Evolutionary conservation across 306 rosid species (phyloP).

Genomic region (Cucumis sativus): Cucumber_9930_V3 NC_026659.2:12419001-12419500

Average conservation of each 20-base stretch:
- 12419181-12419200: conserved; percentile 4
- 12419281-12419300: conserved; percentile 12
- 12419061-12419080: neutral
- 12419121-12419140: neutral
- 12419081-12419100: neutral
- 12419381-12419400: conserved; percentile 48
- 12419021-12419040: neutral
- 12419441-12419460: conserved; percentile 16
- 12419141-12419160: neutral
- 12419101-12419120: neutral
- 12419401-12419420: conserved; percentile 22
- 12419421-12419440: neutral
- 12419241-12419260: conserved; percentile 37
- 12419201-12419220: conserved; percentile 16
- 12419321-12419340: conserved; percentile 15
- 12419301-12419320: neutral
- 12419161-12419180: conserved; percentile 15
- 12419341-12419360: conserved; percentile 14
- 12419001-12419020: neutral
- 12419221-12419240: conserved; percentile 34
- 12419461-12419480: conserved; percentile 21
- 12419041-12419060: neutral
- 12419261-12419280: conserved; percentile 27
- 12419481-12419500: neutral
- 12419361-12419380: conserved; percentile 7